Evolutionary conservation across 257 asterid genomes (phyloP), one percentile per base, ranked within the genome.

Genomic region (Plantago elongata): DNA sequence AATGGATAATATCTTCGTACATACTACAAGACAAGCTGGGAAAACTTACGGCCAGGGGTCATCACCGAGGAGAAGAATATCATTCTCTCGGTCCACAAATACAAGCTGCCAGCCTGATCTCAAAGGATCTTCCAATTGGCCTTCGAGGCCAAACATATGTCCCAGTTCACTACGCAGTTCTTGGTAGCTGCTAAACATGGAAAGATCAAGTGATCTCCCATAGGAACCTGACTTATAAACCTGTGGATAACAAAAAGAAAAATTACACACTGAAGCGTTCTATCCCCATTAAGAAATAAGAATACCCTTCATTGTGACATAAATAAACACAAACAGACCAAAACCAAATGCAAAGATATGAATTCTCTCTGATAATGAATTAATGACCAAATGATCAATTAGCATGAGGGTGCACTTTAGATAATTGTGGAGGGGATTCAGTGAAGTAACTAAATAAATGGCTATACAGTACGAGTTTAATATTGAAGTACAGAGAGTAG

Each of bases 91-190:
- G 89, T 92, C 97, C 54, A 89, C 96, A 67, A 92, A 83, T 79
- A 92, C 97, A 92, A 92, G 99, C 99, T 92, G 99, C 99, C 97
- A 92, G 96, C 97, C 97, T 92, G 99, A 92, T 92, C 99, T 92
- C 82, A 85, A 69, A 54, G 91, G 90, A 75, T 85, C 94, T 71
- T 85, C 95, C 75, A 85, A 69, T 69, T 78, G 81, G 79, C 94
- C 94, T 77, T 85, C 86, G 22, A 88, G 92, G 66, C 94, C 89
- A 71, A 88, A 88, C 91, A 85, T 83, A 59, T 57, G 78, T 9
- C 89, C 91, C 60, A 88, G 91, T 63, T 79, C 94, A 69, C 79
- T 57, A 5, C 96, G 87, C 78, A 88, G 83, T 77, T 88, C 94
- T 14, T 76, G 79, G 72, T 88, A 88, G 80, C 86, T 81, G 83